phyloP scores from a whole-genome alignment of 768 basidiomycete genomes.

The Tephrocybe sp. region DNA sequence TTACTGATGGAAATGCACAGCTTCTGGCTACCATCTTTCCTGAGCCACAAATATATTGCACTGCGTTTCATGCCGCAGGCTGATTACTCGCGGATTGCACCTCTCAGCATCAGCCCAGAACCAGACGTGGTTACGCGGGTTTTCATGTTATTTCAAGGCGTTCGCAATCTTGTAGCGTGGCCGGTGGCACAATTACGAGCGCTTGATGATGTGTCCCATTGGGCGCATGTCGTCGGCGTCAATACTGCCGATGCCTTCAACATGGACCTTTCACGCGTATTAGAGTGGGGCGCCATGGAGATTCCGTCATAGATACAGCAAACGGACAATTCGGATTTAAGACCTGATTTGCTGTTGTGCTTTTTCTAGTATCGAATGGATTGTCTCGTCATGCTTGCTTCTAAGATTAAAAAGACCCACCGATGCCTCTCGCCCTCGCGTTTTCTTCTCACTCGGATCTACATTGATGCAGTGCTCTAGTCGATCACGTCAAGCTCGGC shows the following conservation, averaged over 20 bases:
- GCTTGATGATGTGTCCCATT: slow-evolving; percentile 23
- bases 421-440: background rate
- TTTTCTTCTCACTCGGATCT: background rate
- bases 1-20: slow-evolving; percentile 16
- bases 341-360: background rate
- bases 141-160: slow-evolving; percentile 48
- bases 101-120: slow-evolving; percentile 33
- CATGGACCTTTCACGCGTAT: slow-evolving; percentile 31
- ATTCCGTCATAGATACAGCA: slow-evolving; percentile 17
- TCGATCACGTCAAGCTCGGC: background rate
- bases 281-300: slow-evolving; percentile 54
- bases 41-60: slow-evolving; percentile 38
- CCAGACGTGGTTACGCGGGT: slow-evolving; percentile 45
- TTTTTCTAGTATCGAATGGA: background rate
- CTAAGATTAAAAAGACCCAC: too few species aligned
- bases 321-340: background rate
- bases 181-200: slow-evolving; percentile 17
- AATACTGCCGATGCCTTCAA: slow-evolving; percentile 25
- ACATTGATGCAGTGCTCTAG: background rate
- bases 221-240: slow-evolving; percentile 35
- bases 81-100: slow-evolving; percentile 40
- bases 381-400: background rate
- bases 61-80: slow-evolving; percentile 46
- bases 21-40: slow-evolving; percentile 45
- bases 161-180: slow-evolving; percentile 30